Percentiles rank a stretch among this genome's conserved stretches.
These are phyloP conservation scores for Saccharum officinarum DNA, from an alignment of 176 grass and related monocot genomes.

Conservation along the genomic window DNA sequence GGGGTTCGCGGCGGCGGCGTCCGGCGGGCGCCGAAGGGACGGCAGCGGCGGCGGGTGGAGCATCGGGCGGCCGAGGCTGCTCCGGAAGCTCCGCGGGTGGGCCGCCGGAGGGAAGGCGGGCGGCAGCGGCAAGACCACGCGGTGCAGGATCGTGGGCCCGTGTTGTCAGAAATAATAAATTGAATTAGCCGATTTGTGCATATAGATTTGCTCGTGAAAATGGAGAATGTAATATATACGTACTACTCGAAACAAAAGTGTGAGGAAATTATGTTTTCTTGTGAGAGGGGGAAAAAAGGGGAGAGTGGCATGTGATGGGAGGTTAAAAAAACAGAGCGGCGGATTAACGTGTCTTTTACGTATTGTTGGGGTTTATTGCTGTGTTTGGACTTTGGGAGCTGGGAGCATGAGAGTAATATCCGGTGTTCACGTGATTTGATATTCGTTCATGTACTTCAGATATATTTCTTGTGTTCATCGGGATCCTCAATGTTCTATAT, in stretches of 20 bases:
- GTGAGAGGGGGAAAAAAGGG: neutral
- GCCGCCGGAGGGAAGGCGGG: conserved; percentile 40
- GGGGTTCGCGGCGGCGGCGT: conserved; percentile 2
- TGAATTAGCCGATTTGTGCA: too few species aligned
- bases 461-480: too few species aligned
- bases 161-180: neutral
- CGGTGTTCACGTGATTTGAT: neutral
- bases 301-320: neutral
- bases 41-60: neutral
- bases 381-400: neutral
- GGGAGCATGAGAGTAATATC: neutral
- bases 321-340: neutral
- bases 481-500: too few species aligned
- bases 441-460: too few species aligned
- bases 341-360: neutral
- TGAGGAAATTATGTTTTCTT: too few species aligned
- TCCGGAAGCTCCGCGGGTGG: conserved; percentile 76
- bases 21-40: neutral
- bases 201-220: too few species aligned
- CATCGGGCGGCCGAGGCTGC: conserved; percentile 56
- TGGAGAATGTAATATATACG: too few species aligned
- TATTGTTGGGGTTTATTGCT: neutral
- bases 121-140: neutral
- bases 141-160: neutral
- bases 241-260: too few species aligned